phyloP scores from a whole-genome alignment of 305 asterid genomes.

The Fraxinus nigra region DNA sequence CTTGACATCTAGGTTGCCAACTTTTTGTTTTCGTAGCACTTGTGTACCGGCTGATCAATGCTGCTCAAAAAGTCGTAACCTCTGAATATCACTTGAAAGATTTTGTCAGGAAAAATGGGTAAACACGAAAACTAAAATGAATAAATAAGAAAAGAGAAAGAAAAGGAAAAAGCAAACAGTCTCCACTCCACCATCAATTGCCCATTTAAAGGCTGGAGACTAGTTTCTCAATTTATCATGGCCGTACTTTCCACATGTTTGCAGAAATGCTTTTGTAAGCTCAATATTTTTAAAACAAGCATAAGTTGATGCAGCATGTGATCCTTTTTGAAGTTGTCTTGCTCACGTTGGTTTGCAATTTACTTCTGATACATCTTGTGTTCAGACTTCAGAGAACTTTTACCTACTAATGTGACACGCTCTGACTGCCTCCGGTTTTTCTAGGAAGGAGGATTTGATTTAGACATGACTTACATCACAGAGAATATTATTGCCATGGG shows the following conservation, averaged over 20 bases:
- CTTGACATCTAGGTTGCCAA: not conserved
- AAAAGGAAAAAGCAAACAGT: not conserved
- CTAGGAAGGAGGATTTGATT: constrained; percentile 98
- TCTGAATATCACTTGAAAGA: not conserved
- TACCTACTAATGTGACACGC: not conserved
- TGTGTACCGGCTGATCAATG: not conserved
- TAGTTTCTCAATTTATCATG: not conserved
- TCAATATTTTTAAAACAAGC: not conserved
- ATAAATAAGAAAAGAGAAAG: not conserved
- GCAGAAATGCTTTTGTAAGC: not conserved
- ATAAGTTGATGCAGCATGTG: not conserved
- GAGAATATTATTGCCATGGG: constrained; percentile 99
- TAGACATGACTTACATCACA: constrained; percentile 97
- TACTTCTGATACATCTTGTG: constrained; percentile 3
- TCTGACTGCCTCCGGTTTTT: constrained; percentile 21
- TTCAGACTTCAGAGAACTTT: not conserved
- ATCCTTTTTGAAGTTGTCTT: not conserved
- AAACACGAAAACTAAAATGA: not conserved
- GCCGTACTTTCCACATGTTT: not conserved
- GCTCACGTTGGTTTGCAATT: constrained; percentile 3
- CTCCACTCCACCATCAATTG: not conserved
- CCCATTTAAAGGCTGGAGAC: not conserved
- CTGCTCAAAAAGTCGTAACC: not conserved
- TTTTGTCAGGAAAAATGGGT: not conserved
- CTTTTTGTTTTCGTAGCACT: not conserved